These are phyloP conservation scores for Macrophomina phaseolina DNA, from an alignment of 2,329 filamentous ascomycete species.

Conservation along the genomic window DNA sequence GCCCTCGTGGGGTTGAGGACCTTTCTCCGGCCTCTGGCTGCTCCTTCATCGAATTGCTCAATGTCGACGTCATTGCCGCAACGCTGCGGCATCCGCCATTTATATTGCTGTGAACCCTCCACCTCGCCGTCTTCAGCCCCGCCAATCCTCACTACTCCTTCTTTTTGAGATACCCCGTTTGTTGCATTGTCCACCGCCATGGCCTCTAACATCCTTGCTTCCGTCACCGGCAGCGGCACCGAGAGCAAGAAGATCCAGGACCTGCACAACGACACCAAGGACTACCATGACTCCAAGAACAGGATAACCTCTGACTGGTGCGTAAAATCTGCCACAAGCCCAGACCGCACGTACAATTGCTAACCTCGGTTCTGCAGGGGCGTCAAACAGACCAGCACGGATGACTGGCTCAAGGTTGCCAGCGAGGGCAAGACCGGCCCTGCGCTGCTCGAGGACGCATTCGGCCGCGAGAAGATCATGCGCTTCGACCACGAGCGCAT, in stretches of 20 bases:
- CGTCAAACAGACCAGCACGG: constrained; percentile 72
- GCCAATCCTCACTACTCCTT: too few species aligned
- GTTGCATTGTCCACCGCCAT: constrained; percentile 29
- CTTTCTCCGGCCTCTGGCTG: neutral
- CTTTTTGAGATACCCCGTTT: constrained; percentile 13
- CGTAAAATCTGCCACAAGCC: neutral
- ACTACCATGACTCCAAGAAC: constrained; percentile 59
- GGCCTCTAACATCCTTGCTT: constrained; percentile 41
- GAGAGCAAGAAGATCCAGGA: constrained; percentile 64
- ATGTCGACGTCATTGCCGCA: constrained; percentile 16
- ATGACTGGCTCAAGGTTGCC: constrained; percentile 75
- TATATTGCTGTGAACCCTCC: neutral
- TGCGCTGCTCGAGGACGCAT: constrained; percentile 71
- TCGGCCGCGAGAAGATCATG: constrained; percentile 76
- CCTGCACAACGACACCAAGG: constrained; percentile 63
- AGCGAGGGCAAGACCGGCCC: constrained; percentile 70
- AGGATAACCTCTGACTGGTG: constrained; percentile 73
- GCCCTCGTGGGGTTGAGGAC: neutral
- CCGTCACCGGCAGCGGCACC: constrained; percentile 39
- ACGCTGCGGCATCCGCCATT: neutral
- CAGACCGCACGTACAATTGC: constrained; percentile 47
- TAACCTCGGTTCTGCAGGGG: constrained; percentile 56
- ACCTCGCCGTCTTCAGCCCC: neutral
- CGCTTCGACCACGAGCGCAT: constrained; percentile 79
- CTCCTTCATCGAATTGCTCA: constrained; percentile 8